Conservation (phyloP, 352 stramenopile genomes). For the Aphanomyces euteiches region DNA sequence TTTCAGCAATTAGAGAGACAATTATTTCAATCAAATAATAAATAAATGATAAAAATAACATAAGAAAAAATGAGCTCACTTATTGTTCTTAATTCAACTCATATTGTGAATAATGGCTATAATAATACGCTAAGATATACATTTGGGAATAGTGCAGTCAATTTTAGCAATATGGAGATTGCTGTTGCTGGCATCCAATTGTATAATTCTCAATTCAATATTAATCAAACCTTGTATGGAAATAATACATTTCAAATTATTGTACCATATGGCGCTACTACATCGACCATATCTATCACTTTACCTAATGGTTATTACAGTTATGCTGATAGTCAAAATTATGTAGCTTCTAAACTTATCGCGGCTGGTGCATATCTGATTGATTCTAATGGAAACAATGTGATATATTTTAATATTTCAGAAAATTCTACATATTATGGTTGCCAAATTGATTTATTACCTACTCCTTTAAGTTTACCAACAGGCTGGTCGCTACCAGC, state of each 20-base stretch:
- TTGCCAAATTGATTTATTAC: constrained; percentile 28
- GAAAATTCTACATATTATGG: constrained; percentile 34
- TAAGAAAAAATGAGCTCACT: constrained; percentile 3
- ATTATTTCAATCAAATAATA: too few relatives aligned
- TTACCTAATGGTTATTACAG: constrained; percentile 32
- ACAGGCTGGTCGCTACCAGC: constrained; percentile 30
- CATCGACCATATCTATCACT: constrained; percentile 26
- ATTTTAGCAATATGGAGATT: constrained; percentile 31
- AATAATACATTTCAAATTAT: constrained; percentile 34
- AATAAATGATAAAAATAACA: too few relatives aligned
- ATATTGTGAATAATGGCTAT: constrained; percentile 34
- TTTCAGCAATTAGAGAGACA: too few relatives aligned
- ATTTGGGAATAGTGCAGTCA: constrained; percentile 27
- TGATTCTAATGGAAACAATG: constrained; percentile 29
- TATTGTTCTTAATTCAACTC: not conserved
- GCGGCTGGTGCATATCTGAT: constrained; percentile 35
- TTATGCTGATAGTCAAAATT: constrained; percentile 32
- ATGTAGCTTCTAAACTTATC: constrained; percentile 30
- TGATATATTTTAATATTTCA: constrained; percentile 32
- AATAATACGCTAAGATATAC: constrained; percentile 31
- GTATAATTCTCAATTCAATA: constrained; percentile 35
- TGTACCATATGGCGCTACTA: constrained; percentile 31
- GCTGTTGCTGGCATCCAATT: constrained; percentile 32
- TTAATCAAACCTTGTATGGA: constrained; percentile 28
- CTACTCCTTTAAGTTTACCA: constrained; percentile 27